Base-by-base conservation (phyloP, 2,329 filamentous ascomycete genomes). In the Sphaerostilbella broomeana region DNA sequence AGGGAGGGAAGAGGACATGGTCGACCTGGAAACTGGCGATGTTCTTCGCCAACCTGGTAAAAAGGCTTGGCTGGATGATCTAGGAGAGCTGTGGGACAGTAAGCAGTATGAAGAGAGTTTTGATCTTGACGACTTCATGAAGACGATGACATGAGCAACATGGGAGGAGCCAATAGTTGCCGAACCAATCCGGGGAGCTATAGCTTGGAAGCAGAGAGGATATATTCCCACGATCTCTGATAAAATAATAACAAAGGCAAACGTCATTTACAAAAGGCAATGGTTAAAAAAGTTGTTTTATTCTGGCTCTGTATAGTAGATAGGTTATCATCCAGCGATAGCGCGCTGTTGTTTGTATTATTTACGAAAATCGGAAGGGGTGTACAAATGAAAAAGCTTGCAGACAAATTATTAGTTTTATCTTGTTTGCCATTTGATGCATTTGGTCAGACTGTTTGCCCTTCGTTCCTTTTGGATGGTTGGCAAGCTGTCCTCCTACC, bases 21-120 rank as follows among this genome's bases (percentile, higher is more conserved):
- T 95, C 42, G 90, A 97, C 54, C 79, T 90, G 35, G 89, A 94
- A 47, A 88, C 85, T 17, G 92, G 92, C 33, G 87, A 97, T 53
- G 82, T 97, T 38, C 75, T 87, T 49, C 86, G 94, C 61, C 88
- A 95, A 63, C 94, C 94, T 53, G 92, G 92, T 43, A 95, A 95
- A 73, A 95, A 95, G 72, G 73, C 89, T 6, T 95, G 90, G 77
- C 67, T 97, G 46, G 92, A 98, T 58, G 92, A 97, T 56, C 65
- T 98, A 42, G 90, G 87, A 42, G 92, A 98, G 63, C 68, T 98
- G 20, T 98, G 92, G 90, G 92, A 98, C 59, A 90, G 95, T 60
- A 82, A 81, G 59, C 89, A 95, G 68, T 98, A 98, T 62, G 88
- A 95, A 64, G 92, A 98, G 67, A 94, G 94, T 63, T 97, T 95